These are phyloP conservation scores for Austropuccinia psidii DNA, from an alignment of 1,284 basidiomycete species.

Conservation along the genomic window DNA sequence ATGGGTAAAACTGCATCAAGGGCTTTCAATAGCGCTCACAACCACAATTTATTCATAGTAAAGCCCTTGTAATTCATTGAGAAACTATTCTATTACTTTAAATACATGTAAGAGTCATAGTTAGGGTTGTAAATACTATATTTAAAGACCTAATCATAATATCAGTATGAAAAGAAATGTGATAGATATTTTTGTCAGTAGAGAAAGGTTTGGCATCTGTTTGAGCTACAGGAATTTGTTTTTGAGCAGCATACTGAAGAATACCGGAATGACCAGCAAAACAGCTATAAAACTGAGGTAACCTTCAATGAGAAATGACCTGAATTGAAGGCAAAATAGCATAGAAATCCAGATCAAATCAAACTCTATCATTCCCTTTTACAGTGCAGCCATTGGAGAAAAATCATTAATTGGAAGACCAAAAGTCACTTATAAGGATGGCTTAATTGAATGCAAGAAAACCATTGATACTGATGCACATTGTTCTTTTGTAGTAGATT, in stretches of 20 bases:
- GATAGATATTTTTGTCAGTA: slow-evolving; percentile 93
- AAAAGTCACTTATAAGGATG: background rate
- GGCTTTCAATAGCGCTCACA: too few species aligned
- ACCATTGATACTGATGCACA: slow-evolving; percentile 62
- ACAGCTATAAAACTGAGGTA: slow-evolving; percentile 92
- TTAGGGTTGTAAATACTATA: too few species aligned
- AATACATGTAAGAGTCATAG: too few species aligned
- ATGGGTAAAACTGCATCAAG: too few species aligned
- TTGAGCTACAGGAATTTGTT: slow-evolving; percentile 87
- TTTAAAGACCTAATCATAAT: too few species aligned
- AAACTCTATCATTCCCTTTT: slow-evolving; percentile 98
- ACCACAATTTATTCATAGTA: too few species aligned
- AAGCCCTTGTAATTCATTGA: too few species aligned
- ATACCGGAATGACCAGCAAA: slow-evolving; percentile 92
- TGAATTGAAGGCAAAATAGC: slow-evolving; percentile 97
- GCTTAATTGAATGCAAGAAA: background rate
- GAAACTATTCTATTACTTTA: too few species aligned
- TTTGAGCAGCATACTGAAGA: slow-evolving; percentile 78
- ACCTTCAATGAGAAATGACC: slow-evolving; percentile 95
- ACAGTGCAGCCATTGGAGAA: slow-evolving; percentile 98
- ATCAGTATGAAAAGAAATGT: slow-evolving; percentile 99
- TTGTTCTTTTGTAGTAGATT: slow-evolving; percentile 75
- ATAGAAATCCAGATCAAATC: slow-evolving; percentile 98
- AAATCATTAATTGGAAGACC: slow-evolving; percentile 55
- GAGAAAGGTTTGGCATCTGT: slow-evolving; percentile 98